Evolutionary conservation across 2,329 filamentous ascomycete genomes (phyloP), one percentile per base, ranked within the genome.

Genomic region (Hypoxylon sp.): DNA sequence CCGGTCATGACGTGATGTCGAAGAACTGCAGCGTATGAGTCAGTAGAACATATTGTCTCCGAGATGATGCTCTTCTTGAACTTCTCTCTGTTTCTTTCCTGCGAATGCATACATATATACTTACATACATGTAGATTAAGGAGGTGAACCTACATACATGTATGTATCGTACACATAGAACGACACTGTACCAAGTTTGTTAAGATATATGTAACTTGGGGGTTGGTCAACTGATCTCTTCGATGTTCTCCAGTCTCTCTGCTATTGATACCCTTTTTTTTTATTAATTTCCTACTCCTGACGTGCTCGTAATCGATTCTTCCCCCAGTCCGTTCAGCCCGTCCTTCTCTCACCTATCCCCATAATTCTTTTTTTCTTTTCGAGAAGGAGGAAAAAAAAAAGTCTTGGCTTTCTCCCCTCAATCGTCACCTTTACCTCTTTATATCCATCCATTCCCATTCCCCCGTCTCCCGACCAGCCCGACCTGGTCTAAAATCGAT

Each of bases 401-500:
- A 57, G 53, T 59, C 59, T 53, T 59, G 59, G 60, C 51, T 57
- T 9, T 48, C 52, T 55, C 57, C 48, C 52, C 59, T 61, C 51
- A 42, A 44, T 54, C 50, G 55, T 47, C 43, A 59, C 43, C 44
- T 43, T 37, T 46, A 36, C 59, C 59, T 63, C 58, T 59, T 56
- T 59, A 59, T 62, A 63, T 62, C 55, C 57, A 57, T 57, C 55
- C 60, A 57, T 61, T 62, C 57, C 57, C 62, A 55, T 46, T 58
- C 58, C 27, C 51, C 59, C 6, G 48, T 46, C 30, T 35, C 42
- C 45, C 31, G 42, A 53, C 58, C 62, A 57, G 55, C 42, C 45
- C 31, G 42, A 53, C 58, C 62, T 59, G 55, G 60, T 62, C 60
- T 56, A 60, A 16, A 45, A 62, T 61, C 45, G 55, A 55, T 49